These are phyloP conservation scores for Eutypa lata DNA, from an alignment of 2,329 filamentous ascomycete genomes.

Conservation along the genomic window DNA sequence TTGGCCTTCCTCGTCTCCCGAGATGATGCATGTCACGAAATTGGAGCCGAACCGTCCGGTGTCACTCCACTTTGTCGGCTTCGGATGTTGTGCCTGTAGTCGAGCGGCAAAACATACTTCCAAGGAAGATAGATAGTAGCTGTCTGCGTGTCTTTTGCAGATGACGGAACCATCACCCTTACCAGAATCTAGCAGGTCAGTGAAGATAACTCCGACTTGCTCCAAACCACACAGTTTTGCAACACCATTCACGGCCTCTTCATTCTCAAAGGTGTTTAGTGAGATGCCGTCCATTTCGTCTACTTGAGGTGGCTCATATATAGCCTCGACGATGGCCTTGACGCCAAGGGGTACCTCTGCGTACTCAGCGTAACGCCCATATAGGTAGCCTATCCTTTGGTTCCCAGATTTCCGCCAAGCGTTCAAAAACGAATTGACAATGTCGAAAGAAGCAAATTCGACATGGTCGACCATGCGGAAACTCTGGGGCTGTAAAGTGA, in stretches of 20 bases:
- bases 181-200: constrained; percentile 81
- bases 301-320: constrained; percentile 92
- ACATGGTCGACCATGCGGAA: constrained; percentile 99
- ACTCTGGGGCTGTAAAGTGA: constrained; percentile 87
- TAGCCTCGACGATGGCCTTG: constrained; percentile 94
- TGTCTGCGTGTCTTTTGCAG: constrained; percentile 94
- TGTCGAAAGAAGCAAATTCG: constrained; percentile 80
- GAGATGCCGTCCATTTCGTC: constrained; percentile 88
- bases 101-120: constrained; percentile 88
- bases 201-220: constrained; percentile 90
- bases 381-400: constrained; percentile 86
- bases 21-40: constrained; percentile 94
- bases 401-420: constrained; percentile 84
- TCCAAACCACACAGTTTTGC: constrained; percentile 82
- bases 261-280: constrained; percentile 78
- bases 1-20: constrained; percentile 84
- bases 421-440: constrained; percentile 87
- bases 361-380: constrained; percentile 88
- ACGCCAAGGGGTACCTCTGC: constrained; percentile 87
- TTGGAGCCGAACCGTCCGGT: constrained; percentile 91
- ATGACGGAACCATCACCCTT: constrained; percentile 80
- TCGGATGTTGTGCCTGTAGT: constrained; percentile 83
- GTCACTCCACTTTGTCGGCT: constrained; percentile 94
- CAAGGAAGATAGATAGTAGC: constrained; percentile 88
- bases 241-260: constrained; percentile 75